These are phyloP conservation scores for Penicillium cosmopolitanum DNA, from an alignment of 495 filamentous ascomycete genomes.

Conservation along the genomic window DNA sequence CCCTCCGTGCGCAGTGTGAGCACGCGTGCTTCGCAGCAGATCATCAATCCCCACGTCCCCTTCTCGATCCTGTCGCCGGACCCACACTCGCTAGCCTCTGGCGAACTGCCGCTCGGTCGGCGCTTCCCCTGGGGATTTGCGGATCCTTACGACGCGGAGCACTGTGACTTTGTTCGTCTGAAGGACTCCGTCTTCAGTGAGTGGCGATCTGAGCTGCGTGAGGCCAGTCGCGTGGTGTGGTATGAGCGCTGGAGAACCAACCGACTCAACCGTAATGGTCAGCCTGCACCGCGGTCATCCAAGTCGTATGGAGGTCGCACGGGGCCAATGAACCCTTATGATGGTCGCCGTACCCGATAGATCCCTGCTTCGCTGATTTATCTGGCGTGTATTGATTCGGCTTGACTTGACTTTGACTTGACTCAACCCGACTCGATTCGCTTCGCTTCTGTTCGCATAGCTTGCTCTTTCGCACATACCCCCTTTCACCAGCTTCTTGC, in stretches of 20 bases:
- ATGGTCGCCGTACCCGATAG: constrained; percentile 40
- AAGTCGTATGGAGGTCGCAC: constrained; percentile 36
- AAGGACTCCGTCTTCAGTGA: constrained; percentile 92
- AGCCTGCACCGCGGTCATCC: constrained; percentile 22
- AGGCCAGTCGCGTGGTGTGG: constrained; percentile 90
- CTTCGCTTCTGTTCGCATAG: constrained; percentile 31
- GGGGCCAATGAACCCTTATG: constrained; percentile 28
- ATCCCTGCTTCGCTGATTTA: neutral
- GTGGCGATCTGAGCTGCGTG: constrained; percentile 88
- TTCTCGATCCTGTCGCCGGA: constrained; percentile 95
- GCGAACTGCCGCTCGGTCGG: constrained; percentile 64
- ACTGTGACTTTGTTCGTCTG: constrained; percentile 92
- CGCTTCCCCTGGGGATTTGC: constrained; percentile 97
- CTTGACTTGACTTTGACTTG: constrained; percentile 11
- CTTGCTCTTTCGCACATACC: constrained; percentile 34
- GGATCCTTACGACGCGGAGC: constrained; percentile 83
- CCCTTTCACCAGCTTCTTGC: constrained; percentile 21
- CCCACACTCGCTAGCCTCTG: constrained; percentile 73
- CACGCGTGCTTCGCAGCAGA: constrained; percentile 28
- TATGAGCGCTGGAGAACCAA: constrained; percentile 95
- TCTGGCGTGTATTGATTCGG: constrained; percentile 6
- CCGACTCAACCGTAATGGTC: constrained; percentile 55
- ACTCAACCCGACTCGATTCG: neutral
- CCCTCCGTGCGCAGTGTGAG: constrained; percentile 35
- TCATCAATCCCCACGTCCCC: constrained; percentile 59